Evolutionary conservation across 306 rosid species (phyloP).

Genomic region (Crataegus laevigata): DNA sequence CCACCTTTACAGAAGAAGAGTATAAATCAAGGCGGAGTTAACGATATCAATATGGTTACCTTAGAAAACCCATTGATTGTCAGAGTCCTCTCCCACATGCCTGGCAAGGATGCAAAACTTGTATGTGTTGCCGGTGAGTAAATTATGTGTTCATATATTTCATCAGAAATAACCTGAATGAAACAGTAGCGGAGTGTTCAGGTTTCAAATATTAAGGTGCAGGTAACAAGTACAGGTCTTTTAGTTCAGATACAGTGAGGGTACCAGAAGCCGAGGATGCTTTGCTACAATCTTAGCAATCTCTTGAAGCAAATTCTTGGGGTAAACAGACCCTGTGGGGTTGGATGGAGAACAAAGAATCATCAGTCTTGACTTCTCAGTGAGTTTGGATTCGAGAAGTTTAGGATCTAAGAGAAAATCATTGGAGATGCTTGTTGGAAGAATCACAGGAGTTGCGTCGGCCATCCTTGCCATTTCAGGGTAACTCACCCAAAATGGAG

Average conservation of each 20-base stretch:
- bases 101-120: constrained; percentile 93
- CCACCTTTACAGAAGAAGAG: not conserved
- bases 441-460: constrained; percentile 90
- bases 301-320: constrained; percentile 74
- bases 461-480: constrained; percentile 96
- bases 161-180: constrained; percentile 79
- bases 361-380: constrained; percentile 68
- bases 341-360: constrained; percentile 94
- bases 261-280: constrained; percentile 96
- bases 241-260: constrained; percentile 6
- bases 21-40: not conserved
- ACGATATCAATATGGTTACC: constrained; percentile 26
- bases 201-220: constrained; percentile 1
- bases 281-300: constrained; percentile 81
- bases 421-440: constrained; percentile 54
- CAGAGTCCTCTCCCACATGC: constrained; percentile 94
- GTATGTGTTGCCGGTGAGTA: constrained; percentile 92
- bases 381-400: constrained; percentile 62
- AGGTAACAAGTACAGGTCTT: constrained; percentile 5
- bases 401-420: constrained; percentile 79
- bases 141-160: constrained; percentile 89
- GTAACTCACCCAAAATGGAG: constrained; percentile 94
- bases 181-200: constrained; percentile 14
- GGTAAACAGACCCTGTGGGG: constrained; percentile 95
- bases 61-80: constrained; percentile 95